Conservation (phyloP, 345 rosid species). For the Trapa incisa region DNA sequence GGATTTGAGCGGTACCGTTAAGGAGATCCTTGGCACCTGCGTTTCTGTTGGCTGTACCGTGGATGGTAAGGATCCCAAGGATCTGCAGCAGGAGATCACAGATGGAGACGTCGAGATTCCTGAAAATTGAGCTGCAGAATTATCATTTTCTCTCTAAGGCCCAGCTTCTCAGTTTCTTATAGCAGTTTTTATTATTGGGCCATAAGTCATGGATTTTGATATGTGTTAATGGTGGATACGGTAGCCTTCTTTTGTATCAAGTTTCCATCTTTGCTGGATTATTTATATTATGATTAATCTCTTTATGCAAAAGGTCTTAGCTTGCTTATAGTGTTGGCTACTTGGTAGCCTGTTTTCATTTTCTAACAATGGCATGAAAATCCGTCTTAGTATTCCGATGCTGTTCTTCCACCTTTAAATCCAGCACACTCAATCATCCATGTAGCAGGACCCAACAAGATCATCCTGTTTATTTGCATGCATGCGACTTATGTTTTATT, state of each 20-base stretch:
- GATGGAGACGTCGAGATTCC: slow-evolving; percentile 56
- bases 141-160: neutral
- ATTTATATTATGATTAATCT: neutral
- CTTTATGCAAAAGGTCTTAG: neutral
- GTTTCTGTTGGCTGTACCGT: slow-evolving; percentile 70
- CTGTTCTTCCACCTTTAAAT: no score
- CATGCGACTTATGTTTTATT: no score
- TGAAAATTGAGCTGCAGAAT: slow-evolving; percentile 21
- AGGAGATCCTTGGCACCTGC: slow-evolving; percentile 67
- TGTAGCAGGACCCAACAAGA: no score
- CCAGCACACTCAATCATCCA: no score
- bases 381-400: no score
- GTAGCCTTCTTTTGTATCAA: neutral
- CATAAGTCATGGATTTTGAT: slow-evolving; percentile 6
- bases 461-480: no score
- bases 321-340: neutral
- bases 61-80: slow-evolving; percentile 59
- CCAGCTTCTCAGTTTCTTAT: neutral
- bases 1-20: slow-evolving; percentile 50
- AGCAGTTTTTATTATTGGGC: neutral
- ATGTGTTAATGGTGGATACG: neutral
- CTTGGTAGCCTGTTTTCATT: no score
- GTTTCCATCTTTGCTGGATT: neutral
- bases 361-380: no score
- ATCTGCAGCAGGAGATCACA: slow-evolving; percentile 51